phyloP scores from a whole-genome alignment of 768 basidiomycete genomes.

The Trametes coccinea region DNA sequence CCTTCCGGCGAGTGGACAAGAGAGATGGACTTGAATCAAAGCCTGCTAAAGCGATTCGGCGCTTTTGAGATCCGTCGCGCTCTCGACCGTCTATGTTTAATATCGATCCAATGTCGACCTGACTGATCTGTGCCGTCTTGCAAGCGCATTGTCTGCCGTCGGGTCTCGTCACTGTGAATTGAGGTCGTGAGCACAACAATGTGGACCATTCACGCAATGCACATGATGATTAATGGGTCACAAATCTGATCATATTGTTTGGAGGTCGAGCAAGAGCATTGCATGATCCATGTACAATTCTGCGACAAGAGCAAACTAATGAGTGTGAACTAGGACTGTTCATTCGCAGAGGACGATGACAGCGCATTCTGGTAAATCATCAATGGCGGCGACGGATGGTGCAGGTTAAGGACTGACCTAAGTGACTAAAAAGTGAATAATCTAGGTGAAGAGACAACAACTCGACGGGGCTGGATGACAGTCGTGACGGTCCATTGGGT shows the following conservation, averaged over 20 bases:
- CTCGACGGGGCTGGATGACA: neutral
- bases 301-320: neutral
- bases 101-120: too few species aligned
- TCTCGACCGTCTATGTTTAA: too few species aligned
- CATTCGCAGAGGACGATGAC: neutral
- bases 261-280: neutral
- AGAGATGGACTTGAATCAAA: too few species aligned
- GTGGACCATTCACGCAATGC: too few species aligned
- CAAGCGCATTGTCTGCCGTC: too few species aligned
- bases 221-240: neutral
- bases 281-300: neutral
- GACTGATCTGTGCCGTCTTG: too few species aligned
- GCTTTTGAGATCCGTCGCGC: too few species aligned
- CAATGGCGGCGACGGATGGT: neutral
- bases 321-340: neutral
- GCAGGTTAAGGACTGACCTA: neutral
- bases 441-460: neutral
- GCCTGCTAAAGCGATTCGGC: too few species aligned
- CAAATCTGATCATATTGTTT: neutral
- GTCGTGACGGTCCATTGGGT: neutral
- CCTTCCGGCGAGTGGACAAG: too few species aligned
- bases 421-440: neutral
- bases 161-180: too few species aligned
- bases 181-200: too few species aligned
- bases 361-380: neutral